A percentile compares a stretch with the other conserved stretches of the same genome.
Evolutionary conservation across 345 rosid species (phyloP).

Genomic region (Erucastrum elatum): DNA sequence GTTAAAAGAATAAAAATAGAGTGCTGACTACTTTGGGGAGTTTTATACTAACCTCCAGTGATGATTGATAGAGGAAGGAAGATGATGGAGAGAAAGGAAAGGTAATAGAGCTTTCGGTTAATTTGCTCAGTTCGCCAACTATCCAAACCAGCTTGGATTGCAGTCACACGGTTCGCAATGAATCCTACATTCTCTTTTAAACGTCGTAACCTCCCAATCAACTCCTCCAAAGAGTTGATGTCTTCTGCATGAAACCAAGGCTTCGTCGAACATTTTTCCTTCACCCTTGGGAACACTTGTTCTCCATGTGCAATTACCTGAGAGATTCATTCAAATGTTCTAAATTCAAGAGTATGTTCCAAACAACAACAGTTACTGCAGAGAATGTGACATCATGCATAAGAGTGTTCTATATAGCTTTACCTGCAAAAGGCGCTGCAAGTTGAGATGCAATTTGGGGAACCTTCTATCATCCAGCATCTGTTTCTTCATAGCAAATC

Average conservation of each 20-base stretch:
- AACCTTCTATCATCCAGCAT: conserved; percentile 91
- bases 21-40: not conserved
- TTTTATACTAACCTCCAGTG: conserved; percentile 67
- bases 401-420: not conserved
- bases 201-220: conserved; percentile 77
- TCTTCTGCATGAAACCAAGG: conserved; percentile 74
- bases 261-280: conserved; percentile 75
- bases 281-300: conserved; percentile 92
- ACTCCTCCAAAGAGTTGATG: conserved; percentile 66
- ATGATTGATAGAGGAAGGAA: conserved; percentile 92
- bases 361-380: conserved; percentile 30
- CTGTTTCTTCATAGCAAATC: conserved; percentile 82
- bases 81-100: conserved; percentile 87
- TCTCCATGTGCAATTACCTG: conserved; percentile 94
- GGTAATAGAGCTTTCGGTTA: conserved; percentile 86
- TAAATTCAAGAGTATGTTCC: not conserved
- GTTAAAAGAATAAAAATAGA: not conserved
- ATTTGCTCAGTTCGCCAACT: conserved; percentile 98
- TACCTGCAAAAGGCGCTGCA: conserved; percentile 95
- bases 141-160: conserved; percentile 89
- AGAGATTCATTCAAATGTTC: conserved; percentile 16
- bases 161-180: conserved; percentile 86
- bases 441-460: conserved; percentile 90
- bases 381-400: conserved; percentile 45
- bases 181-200: conserved; percentile 92